Conservation (phyloP, 768 basidiomycete species). For the Dentipellis fragilis region DNA sequence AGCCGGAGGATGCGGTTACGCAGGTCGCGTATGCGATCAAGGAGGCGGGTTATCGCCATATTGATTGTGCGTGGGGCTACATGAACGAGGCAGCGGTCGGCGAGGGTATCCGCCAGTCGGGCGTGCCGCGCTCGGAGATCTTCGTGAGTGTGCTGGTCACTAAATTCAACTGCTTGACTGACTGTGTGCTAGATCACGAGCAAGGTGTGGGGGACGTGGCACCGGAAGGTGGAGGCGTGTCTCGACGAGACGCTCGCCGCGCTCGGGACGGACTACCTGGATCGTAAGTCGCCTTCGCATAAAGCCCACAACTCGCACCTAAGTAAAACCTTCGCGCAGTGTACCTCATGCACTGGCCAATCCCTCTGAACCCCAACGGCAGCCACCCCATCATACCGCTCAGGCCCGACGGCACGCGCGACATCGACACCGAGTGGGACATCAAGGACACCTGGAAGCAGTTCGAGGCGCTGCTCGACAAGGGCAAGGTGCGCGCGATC, state of each 20-base stretch:
- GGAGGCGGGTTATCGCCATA: constrained; percentile 68
- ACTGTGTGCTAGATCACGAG: constrained; percentile 45
- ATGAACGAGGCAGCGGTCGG: constrained; percentile 56
- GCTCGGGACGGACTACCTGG: constrained; percentile 80
- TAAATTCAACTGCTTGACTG: neutral
- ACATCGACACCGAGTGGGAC: constrained; percentile 57
- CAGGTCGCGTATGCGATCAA: constrained; percentile 65
- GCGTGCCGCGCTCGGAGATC: constrained; percentile 44
- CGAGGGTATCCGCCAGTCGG: constrained; percentile 45
- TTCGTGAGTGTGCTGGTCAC: constrained; percentile 51
- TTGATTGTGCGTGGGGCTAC: constrained; percentile 65
- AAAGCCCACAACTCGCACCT: no score
- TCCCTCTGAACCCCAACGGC: constrained; percentile 61
- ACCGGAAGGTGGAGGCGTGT: constrained; percentile 60
- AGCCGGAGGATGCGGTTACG: constrained; percentile 54
- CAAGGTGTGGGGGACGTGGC: constrained; percentile 62
- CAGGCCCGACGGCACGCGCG: constrained; percentile 53
- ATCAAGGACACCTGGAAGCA: constrained; percentile 73
- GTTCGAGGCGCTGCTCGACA: constrained; percentile 66
- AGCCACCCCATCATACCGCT: constrained; percentile 51
- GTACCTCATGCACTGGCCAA: constrained; percentile 75
- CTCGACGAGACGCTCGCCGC: constrained; percentile 68
- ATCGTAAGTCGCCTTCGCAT: constrained; percentile 36
- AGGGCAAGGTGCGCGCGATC: constrained; percentile 57
- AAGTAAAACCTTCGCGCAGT: constrained; percentile 18